phyloP scores from a whole-genome alignment of 108 stramenopile species.

The Pseudonitzschia multiseries region DNA sequence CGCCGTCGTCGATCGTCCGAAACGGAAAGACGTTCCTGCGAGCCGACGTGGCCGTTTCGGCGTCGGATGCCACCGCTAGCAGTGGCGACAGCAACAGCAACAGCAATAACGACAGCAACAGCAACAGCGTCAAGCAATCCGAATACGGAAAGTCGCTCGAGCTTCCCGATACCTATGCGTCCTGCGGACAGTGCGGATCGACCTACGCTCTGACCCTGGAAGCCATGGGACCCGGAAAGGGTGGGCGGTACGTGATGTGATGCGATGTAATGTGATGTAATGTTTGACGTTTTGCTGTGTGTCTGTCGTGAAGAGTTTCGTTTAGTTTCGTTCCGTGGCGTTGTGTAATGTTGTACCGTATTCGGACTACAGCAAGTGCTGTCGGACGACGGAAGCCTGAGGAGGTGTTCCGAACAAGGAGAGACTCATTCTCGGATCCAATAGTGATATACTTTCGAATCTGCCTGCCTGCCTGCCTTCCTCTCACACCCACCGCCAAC shows the following conservation, averaged over 20 bases:
- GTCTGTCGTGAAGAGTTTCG: background rate
- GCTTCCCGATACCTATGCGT: conserved; percentile 43
- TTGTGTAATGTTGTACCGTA: too few species aligned
- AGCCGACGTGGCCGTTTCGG: background rate
- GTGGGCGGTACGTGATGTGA: conserved; percentile 20
- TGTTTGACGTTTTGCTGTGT: too few species aligned
- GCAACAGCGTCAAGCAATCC: conserved; percentile 3
- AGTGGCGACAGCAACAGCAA: background rate
- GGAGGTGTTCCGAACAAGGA: too few species aligned
- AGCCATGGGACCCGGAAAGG: conserved; percentile 67
- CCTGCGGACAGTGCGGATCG: conserved; percentile 68
- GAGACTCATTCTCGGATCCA: too few species aligned
- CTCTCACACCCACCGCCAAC: too few species aligned
- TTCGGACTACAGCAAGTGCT: too few species aligned
- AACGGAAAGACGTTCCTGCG: background rate
- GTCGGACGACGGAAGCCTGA: too few species aligned
- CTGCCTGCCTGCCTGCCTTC: too few species aligned
- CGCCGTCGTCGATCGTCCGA: background rate
- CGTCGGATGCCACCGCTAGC: background rate
- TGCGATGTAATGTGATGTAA: too few species aligned
- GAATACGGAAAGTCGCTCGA: conserved; percentile 33
- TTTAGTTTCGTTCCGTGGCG: background rate
- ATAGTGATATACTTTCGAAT: too few species aligned
- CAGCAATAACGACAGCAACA: background rate
- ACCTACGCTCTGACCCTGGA: conserved; percentile 55